Base-by-base conservation (phyloP, 2,329 filamentous ascomycete genomes). In the Sporothrix mexicana region DNA sequence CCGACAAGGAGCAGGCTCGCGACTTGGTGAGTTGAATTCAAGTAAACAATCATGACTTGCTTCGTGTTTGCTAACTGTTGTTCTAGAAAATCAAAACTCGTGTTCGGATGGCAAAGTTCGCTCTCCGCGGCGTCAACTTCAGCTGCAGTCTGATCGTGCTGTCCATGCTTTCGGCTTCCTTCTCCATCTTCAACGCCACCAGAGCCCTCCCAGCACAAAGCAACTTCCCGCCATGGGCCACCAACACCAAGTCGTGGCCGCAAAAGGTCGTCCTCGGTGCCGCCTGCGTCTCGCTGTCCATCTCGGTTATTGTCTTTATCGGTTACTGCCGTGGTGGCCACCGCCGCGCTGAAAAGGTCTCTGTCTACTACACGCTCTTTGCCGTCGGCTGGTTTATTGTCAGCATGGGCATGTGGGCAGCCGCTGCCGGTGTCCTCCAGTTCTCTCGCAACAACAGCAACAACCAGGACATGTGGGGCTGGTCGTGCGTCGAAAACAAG, bases 71-170 rank as follows among this genome's bases (percentile, higher is more conserved):
- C 51, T 74, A 57, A 73, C 72, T 45, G 23, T 15, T 13, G 12
- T 7, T 73, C 64, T 80, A 97, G 95, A 97, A 93, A 91, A 89
- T 97, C 81, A 98, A 98, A 85, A 91, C 91, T 49, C 90, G 94
- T 77, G 95, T 98, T 47, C 91, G 96, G 64, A 87, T 98, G 82
- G 96, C 95, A 77, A 99, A 99, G 85, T 91, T 98, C 78, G 89
- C 97, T 75, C 90, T 99, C n/a, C 92, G 96, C 76, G 92, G 94
- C 72, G 93, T 98, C 83, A 98, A 95, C 87, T 98, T 99, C 82
- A 94, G 93, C 82, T 99, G 96, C 86, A 95, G 93, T 81, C 87
- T 98, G 74, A 98, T 99, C 80, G 93, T 99, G 76, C 88, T 99
- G 73, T 87, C 94, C 75, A 95, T 99, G 89, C 85, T 99, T 71